Evolutionary conservation across 1,284 basidiomycete genomes (phyloP), one percentile per base, ranked within the genome.

Genomic region (Ceraceosorus guamensis): DNA sequence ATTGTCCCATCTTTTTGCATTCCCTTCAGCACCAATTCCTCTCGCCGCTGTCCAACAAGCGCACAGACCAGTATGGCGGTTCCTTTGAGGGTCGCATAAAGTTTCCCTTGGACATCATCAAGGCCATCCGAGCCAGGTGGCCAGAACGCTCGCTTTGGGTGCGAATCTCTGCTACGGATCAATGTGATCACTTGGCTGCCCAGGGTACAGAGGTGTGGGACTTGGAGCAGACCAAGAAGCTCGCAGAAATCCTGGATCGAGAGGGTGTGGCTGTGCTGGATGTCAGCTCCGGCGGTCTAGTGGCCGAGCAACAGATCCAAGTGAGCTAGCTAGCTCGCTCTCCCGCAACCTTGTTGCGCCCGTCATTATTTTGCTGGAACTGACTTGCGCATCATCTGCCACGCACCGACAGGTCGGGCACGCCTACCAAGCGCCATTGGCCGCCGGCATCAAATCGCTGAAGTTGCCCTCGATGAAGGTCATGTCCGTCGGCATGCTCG

Each of bases 11-110:
- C n/a, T n/a, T n/a, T n/a, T n/a, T n/a, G n/a, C n/a, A n/a, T n/a
- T n/a, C n/a, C 74, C 82, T 79, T 53, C 83, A 86, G 1, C 87
- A 89, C 69, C 59, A 53, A 6, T 71, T 71, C 61, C 62, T 66
- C 43, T 64, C 58, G 10, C 71, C 71, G 1, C 46, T 74, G 18
- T 59, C 62, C 45, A 74, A 73, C 64, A 60, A 68, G n/a, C 65
- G 73, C 33, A 73, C 64, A 2, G 73, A 76, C 59, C 57, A 68
- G 57, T 76, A 75, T 56, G 73, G 73, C 24, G 73, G 73, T n/a
- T 59, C 55, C 5, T 59, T 74, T 33, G 67, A 74, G 53, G 70
- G 70, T 50, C 67, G 73, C 3, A 54, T 63, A 1, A 54, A 66
- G 0, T 50, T 74, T 43, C 46, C 71, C 44, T 45, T 60, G 35